These are phyloP conservation scores for Auricularia heimuer DNA, from an alignment of 768 basidiomycete genomes.

Conservation along the genomic window DNA sequence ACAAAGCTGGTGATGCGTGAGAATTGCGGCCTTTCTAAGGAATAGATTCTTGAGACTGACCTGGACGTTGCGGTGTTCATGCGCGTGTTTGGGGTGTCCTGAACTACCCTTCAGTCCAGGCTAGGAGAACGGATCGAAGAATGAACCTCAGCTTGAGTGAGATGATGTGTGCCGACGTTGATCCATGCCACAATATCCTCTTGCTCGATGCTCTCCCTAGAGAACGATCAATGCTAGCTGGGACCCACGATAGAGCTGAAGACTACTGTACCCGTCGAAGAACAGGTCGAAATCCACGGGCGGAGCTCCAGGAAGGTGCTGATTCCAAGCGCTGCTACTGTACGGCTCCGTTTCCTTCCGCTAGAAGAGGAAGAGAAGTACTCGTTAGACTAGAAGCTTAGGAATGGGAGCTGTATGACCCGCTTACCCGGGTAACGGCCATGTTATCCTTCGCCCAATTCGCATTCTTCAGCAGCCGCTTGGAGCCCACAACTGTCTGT, in stretches of 20 bases:
- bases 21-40: too few species aligned
- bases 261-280: slow-evolving; percentile 32
- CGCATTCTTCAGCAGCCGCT: slow-evolving; percentile 48
- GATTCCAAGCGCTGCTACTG: slow-evolving; percentile 52
- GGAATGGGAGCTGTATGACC: not conserved
- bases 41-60: slow-evolving; percentile 17
- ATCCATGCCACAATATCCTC: slow-evolving; percentile 60
- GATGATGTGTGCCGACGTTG: slow-evolving; percentile 58
- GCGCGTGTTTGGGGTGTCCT: slow-evolving; percentile 53
- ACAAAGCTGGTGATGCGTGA: slow-evolving; percentile 32
- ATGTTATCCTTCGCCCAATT: slow-evolving; percentile 60
- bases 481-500: slow-evolving; percentile 49
- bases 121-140: not conserved
- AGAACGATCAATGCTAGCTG: not conserved
- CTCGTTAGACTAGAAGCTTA: not conserved
- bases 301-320: slow-evolving; percentile 47
- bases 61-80: slow-evolving; percentile 47
- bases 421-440: slow-evolving; percentile 32
- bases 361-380: slow-evolving; percentile 8
- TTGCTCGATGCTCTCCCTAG: slow-evolving; percentile 47
- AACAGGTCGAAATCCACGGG: slow-evolving; percentile 51
- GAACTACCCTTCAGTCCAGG: slow-evolving; percentile 13
- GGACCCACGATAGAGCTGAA: not conserved
- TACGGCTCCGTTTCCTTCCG: slow-evolving; percentile 54
- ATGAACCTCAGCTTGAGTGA: slow-evolving; percentile 25